These are phyloP conservation scores for Quercus rubra DNA, from an alignment of 306 rosid genomes.

Conservation along the genomic window DNA sequence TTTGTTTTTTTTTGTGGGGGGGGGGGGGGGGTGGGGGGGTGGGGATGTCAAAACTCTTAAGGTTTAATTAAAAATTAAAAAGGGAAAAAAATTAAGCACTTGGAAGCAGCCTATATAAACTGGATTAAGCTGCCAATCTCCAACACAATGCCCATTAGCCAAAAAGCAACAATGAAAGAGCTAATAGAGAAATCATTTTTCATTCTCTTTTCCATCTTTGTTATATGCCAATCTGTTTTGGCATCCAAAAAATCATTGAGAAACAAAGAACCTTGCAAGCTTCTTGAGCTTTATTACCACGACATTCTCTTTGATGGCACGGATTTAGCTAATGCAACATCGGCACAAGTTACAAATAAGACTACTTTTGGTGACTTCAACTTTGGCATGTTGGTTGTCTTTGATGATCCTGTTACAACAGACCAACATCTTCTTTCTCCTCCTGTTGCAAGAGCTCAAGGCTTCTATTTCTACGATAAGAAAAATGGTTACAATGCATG, in stretches of 20 bases:
- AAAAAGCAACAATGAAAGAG: background rate
- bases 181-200: background rate
- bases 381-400: conserved; percentile 35
- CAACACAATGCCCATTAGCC: background rate
- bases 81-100: background rate
- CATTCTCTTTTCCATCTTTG: background rate
- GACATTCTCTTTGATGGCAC: conserved; percentile 31
- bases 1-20: too few relatives aligned
- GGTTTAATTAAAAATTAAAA: too few relatives aligned
- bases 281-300: conserved; percentile 39
- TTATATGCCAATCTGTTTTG: conserved; percentile 1
- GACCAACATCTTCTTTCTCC: conserved; percentile 33
- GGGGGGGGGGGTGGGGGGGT: too few relatives aligned
- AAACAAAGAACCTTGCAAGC: conserved; percentile 37
- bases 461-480: conserved; percentile 50
- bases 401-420: conserved; percentile 34
- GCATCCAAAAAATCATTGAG: background rate
- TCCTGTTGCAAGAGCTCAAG: conserved; percentile 30
- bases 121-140: background rate
- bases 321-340: conserved; percentile 30
- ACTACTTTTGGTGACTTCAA: conserved; percentile 12
- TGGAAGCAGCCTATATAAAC: background rate
- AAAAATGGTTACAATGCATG: conserved; percentile 41
- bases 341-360: conserved; percentile 15
- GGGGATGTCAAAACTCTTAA: too few relatives aligned